Evolutionary conservation across 1,284 basidiomycete species (phyloP).

Genomic region (Taiwanofungus camphoratus): DNA sequence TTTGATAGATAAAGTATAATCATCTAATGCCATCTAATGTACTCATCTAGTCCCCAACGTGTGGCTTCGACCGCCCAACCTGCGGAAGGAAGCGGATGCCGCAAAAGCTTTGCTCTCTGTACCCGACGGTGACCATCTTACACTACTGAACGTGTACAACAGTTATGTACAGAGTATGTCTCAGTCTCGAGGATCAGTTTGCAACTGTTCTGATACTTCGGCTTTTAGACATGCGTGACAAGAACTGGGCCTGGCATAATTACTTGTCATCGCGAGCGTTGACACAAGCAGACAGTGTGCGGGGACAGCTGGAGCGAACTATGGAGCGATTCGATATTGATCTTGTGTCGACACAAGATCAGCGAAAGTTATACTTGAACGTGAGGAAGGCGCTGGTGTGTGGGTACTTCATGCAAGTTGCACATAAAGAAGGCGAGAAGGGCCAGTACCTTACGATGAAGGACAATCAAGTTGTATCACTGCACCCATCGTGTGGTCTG

Average conservation of each 20-base stretch:
- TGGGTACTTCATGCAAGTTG: conserved; percentile 99
- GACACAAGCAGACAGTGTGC: conserved; percentile 93
- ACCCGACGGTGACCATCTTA: conserved; percentile 95
- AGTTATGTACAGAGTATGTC: conserved; percentile 78
- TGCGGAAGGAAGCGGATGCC: conserved; percentile 85
- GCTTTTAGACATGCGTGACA: conserved; percentile 60
- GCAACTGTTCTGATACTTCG: conserved; percentile 3
- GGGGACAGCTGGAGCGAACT: conserved; percentile 81
- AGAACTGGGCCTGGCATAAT: conserved; percentile 92
- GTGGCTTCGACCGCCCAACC: conserved; percentile 87
- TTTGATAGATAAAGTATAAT: background rate
- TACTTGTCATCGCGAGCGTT: conserved; percentile 85
- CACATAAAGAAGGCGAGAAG: conserved; percentile 93
- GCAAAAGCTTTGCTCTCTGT: conserved; percentile 88
- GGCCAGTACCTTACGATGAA: conserved; percentile 85
- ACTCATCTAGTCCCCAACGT: conserved; percentile 75
- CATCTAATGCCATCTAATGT: background rate
- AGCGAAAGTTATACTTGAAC: conserved; percentile 74
- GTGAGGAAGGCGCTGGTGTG: conserved; percentile 85
- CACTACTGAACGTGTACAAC: conserved; percentile 94
- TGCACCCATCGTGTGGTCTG: conserved; percentile 94
- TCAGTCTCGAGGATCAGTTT: background rate
- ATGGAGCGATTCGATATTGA: conserved; percentile 94
- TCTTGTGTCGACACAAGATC: conserved; percentile 73
- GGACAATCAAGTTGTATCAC: conserved; percentile 86